phyloP scores from a whole-genome alignment of 2,329 filamentous ascomycete species.

The Xylaria sp. region DNA sequence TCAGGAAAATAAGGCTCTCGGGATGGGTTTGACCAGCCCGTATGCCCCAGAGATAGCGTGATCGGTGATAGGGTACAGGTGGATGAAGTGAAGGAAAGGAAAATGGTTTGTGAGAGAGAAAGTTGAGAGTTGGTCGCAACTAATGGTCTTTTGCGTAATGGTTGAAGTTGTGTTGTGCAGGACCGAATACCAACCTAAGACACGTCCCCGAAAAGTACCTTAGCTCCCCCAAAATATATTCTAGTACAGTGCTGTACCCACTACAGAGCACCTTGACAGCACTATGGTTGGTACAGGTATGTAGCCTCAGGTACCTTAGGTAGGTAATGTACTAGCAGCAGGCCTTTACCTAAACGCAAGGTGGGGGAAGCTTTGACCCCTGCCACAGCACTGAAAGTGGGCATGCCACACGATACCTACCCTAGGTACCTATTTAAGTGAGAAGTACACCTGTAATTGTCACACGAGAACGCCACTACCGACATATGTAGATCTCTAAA shows the following conservation, averaged over 20 bases:
- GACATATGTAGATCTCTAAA: no score
- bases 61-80: conserved; percentile 6
- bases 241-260: not conserved
- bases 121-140: conserved; percentile 34
- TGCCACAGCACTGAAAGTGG: no score
- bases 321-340: not conserved
- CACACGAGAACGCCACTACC: no score
- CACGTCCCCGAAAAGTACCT: conserved; percentile 20
- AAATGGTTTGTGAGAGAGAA: conserved; percentile 32
- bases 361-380: conserved; percentile 11
- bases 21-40: conserved; percentile 7
- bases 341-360: not conserved
- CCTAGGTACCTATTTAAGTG: not conserved
- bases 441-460: not conserved
- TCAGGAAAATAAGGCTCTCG: conserved; percentile 19
- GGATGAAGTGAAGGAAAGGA: conserved; percentile 12
- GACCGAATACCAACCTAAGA: not conserved
- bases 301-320: not conserved
- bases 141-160: conserved; percentile 38
- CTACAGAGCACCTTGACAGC: not conserved
- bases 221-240: conserved; percentile 6
- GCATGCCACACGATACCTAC: not conserved
- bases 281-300: not conserved
- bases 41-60: conserved; percentile 17
- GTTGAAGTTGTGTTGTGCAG: conserved; percentile 35